Evolutionary conservation across 768 basidiomycete species (phyloP).

Genomic region (Phaeotremella skinneri): DNA sequence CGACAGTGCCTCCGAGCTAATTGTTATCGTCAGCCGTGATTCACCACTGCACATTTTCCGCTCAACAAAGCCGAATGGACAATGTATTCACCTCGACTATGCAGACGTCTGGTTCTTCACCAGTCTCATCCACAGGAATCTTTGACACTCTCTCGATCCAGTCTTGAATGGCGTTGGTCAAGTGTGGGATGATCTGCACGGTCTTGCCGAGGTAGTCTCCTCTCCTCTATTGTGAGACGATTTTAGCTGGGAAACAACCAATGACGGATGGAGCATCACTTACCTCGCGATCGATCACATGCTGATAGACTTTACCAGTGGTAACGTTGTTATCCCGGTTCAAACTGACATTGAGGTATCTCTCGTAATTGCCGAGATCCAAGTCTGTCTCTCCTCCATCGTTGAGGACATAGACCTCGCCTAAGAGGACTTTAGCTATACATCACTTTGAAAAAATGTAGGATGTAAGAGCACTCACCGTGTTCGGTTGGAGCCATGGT

Average conservation of each 20-base stretch:
- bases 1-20: slow-evolving; percentile 96
- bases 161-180: slow-evolving; percentile 96
- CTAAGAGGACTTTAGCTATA: slow-evolving; percentile 52
- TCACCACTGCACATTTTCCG: neutral
- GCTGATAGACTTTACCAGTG: slow-evolving; percentile 93
- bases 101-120: slow-evolving; percentile 89
- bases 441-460: too few relatives aligned
- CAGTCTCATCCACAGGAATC: slow-evolving; percentile 90
- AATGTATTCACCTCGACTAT: slow-evolving; percentile 83
- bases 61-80: neutral
- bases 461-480: slow-evolving; percentile 64
- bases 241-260: slow-evolving; percentile 6
- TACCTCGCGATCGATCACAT: slow-evolving; percentile 97
- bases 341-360: slow-evolving; percentile 91
- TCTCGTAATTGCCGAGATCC: slow-evolving; percentile 96
- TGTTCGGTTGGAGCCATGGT: slow-evolving; percentile 99
- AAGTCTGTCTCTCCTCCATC: slow-evolving; percentile 98
- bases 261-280: slow-evolving; percentile 30
- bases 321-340: slow-evolving; percentile 97
- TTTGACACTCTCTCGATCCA: slow-evolving; percentile 96
- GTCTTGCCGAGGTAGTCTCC: slow-evolving; percentile 88
- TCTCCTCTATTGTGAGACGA: slow-evolving; percentile 54
- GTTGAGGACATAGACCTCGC: slow-evolving; percentile 96
- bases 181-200: slow-evolving; percentile 93
- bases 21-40: neutral